Conservation (phyloP, 148 eudicot genomes). For the Amaranthus palmeri region DNA sequence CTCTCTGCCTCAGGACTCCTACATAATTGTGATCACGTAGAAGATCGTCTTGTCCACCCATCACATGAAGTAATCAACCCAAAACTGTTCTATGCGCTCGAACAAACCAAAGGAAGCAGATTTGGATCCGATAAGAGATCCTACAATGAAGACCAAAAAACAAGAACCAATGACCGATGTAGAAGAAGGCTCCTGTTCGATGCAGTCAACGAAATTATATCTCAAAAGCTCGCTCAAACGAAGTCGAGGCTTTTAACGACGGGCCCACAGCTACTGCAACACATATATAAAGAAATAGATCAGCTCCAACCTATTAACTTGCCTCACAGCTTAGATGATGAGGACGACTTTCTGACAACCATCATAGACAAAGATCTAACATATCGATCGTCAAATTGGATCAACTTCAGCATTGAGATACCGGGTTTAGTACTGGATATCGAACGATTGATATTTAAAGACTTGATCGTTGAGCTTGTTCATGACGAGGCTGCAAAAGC, state of each 20-base stretch:
- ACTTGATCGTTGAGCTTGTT: slow-evolving; percentile 53
- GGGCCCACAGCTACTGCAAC: slow-evolving; percentile 38
- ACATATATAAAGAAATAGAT: slow-evolving; percentile 48
- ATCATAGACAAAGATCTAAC: slow-evolving; percentile 28
- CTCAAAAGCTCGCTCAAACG: slow-evolving; percentile 29
- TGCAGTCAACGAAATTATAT: slow-evolving; percentile 51
- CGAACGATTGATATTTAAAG: slow-evolving; percentile 64
- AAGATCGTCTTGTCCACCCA: slow-evolving; percentile 27
- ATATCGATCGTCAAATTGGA: slow-evolving; percentile 37
- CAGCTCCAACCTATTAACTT: slow-evolving; percentile 36
- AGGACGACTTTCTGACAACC: slow-evolving; percentile 37
- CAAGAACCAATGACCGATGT: slow-evolving; percentile 23
- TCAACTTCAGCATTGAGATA: slow-evolving; percentile 30
- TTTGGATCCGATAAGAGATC: slow-evolving; percentile 18
- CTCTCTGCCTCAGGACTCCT: slow-evolving; percentile 48
- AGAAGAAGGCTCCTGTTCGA: slow-evolving; percentile 63
- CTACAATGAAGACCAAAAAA: slow-evolving; percentile 10
- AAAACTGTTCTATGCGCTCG: slow-evolving; percentile 53
- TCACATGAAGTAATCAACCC: slow-evolving; percentile 50
- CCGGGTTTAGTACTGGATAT: slow-evolving; percentile 57
- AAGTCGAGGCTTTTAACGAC: not conserved
- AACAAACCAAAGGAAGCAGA: slow-evolving; percentile 40
- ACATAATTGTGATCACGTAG: slow-evolving; percentile 28
- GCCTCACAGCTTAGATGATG: slow-evolving; percentile 33
- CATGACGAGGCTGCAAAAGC: slow-evolving; percentile 11